Evolutionary conservation across 495 filamentous ascomycete genomes (phyloP), one percentile per base, ranked within the genome.

Genomic region (Melanomma pulvis-pyrius): DNA sequence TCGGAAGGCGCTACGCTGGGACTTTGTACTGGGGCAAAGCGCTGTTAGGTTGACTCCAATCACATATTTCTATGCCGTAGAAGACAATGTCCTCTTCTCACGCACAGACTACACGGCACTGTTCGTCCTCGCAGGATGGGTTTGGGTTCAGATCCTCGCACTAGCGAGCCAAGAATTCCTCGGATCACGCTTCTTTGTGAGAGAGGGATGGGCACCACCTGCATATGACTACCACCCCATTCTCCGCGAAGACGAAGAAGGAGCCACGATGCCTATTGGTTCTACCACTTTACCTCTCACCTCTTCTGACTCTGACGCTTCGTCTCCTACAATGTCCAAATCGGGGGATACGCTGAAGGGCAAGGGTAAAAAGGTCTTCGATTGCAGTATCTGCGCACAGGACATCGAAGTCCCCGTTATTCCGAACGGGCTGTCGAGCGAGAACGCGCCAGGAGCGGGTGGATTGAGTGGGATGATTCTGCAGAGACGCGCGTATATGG

Each of bases 201-300:
- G 84, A 2, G 81, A 82, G 24, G 81, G 83, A 52, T 96, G 90
- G 90, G 82, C 78, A 13, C 85, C 89, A 50, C 90, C 90, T 2
- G 94, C 91, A 4, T 98, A 94, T 80, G 94, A 98, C 71, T 98
- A 98, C 65, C 94, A 98, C 74, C 92, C 92, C 0, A 82, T 96
- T 2, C 79, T 98, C 19, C 86, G 90, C n/a, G 91, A 96, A 75
- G 90, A 92, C 46, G 93, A 96, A 77, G 84, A 88, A 50, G 87
- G 85, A 13, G 77, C 76, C 1, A 80, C 76, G 8, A 74, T 97
- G 70, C 90, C 92, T 0, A 90, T 96, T 62, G 90, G 91, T 9
- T 83, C 87, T 17, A 78, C 82, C 0, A 75, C 79, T 26, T 69
- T 77, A 24, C 75, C 78, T 17, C 39, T 7, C 39, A 44, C 39